Evolutionary conservation across 2,329 filamentous ascomycete genomes (phyloP).

Genomic region (Aspergillus tanneri): DNA sequence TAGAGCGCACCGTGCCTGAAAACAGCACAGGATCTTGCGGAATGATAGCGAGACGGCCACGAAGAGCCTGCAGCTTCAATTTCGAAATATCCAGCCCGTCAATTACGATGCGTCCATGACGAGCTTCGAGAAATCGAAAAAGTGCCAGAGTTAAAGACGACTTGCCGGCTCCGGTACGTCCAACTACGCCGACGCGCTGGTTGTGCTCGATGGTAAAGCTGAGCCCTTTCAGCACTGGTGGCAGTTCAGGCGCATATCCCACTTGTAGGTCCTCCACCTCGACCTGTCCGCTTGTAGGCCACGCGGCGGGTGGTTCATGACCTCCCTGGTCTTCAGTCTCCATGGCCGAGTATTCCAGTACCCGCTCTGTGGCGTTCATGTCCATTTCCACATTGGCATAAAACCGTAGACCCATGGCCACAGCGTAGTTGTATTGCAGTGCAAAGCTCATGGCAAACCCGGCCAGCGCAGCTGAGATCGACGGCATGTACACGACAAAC

Average conservation of each 20-base stretch:
- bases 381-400: constrained; percentile 72
- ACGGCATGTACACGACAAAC: constrained; percentile 61
- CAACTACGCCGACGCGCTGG: constrained; percentile 29
- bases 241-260: constrained; percentile 67
- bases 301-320: constrained; percentile 63
- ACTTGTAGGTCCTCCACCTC: constrained; percentile 72
- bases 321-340: constrained; percentile 66
- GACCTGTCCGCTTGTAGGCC: constrained; percentile 71
- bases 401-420: constrained; percentile 67
- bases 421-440: constrained; percentile 65
- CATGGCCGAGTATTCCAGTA: constrained; percentile 71
- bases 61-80: constrained; percentile 53
- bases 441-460: constrained; percentile 76
- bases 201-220: constrained; percentile 23
- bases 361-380: constrained; percentile 75
- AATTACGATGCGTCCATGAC: constrained; percentile 25
- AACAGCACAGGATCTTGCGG: constrained; percentile 81
- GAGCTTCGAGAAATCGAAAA: constrained; percentile 25
- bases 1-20: constrained; percentile 72
- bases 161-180: constrained; percentile 33
- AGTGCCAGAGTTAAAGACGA: constrained; percentile 27
- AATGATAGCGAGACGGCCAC: constrained; percentile 73
- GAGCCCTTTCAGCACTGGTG: constrained; percentile 32
- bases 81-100: constrained; percentile 49
- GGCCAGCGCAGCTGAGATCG: constrained; percentile 67